Evolutionary conservation across 768 basidiomycete genomes (phyloP).

Genomic region (Amanita muscaria): DNA sequence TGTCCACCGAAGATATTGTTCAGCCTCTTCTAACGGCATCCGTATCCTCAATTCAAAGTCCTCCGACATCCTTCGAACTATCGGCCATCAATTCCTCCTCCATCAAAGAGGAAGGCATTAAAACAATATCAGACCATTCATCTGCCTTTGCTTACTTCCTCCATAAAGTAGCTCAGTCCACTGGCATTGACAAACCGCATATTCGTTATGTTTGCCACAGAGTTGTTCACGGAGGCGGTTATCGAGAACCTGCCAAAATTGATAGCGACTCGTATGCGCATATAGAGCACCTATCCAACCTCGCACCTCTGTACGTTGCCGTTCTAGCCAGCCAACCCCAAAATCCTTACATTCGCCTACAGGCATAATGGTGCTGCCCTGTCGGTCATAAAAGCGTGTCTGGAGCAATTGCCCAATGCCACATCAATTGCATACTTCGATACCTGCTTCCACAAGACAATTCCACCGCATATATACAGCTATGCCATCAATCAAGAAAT

Average conservation of each 20-base stretch:
- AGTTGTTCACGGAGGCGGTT: slow-evolving; percentile 85
- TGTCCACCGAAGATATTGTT: slow-evolving; percentile 20
- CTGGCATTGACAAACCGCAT: slow-evolving; percentile 30
- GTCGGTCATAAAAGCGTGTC: slow-evolving; percentile 52
- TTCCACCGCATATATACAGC: slow-evolving; percentile 68
- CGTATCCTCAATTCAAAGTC: slow-evolving; percentile 49
- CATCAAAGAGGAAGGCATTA: slow-evolving; percentile 11
- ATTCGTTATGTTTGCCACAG: slow-evolving; percentile 61
- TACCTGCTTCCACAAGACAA: slow-evolving; percentile 72
- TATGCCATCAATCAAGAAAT: slow-evolving; percentile 67
- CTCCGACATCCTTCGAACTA: slow-evolving; percentile 45
- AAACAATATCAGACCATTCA: slow-evolving; percentile 45
- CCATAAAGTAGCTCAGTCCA: slow-evolving; percentile 31
- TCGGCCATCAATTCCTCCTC: slow-evolving; percentile 26
- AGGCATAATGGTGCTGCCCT: slow-evolving; percentile 60
- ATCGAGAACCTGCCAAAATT: slow-evolving; percentile 61
- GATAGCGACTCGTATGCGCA: slow-evolving; percentile 60
- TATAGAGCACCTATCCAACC: slow-evolving; percentile 64
- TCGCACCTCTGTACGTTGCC: slow-evolving; percentile 65
- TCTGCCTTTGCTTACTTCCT: slow-evolving; percentile 59
- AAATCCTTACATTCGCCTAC: not conserved
- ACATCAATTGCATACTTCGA: slow-evolving; percentile 83
- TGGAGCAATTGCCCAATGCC: slow-evolving; percentile 54
- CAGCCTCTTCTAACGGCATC: slow-evolving; percentile 41
- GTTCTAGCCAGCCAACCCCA: not conserved